Conservation (phyloP, 192 early-diverging fungal genomes). For the Podila horticola region DNA sequence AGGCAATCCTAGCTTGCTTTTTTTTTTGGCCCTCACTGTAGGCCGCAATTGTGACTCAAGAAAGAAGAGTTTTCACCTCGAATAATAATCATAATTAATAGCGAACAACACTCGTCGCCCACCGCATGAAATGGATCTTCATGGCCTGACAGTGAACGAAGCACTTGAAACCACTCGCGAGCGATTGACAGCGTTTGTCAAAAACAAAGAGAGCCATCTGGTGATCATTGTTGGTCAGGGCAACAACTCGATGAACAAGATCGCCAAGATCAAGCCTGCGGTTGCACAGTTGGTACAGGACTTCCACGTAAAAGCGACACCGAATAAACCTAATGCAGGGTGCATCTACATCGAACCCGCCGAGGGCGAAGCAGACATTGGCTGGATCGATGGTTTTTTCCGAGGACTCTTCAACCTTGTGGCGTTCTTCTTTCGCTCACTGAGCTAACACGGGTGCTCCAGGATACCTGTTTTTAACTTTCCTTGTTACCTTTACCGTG, state of each 20-base stretch:
- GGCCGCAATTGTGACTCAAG: too few species aligned
- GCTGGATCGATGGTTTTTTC: constrained; percentile 57
- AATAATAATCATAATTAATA: constrained; percentile 2
- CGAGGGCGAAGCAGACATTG: constrained; percentile 53
- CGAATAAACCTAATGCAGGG: constrained; percentile 67
- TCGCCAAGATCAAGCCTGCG: constrained; percentile 77
- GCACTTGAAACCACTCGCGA: constrained; percentile 60
- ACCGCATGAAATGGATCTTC: constrained; percentile 70
- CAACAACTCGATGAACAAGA: constrained; percentile 58
- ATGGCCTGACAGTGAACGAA: constrained; percentile 75
- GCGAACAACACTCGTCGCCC: constrained; percentile 57
- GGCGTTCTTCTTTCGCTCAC: background rate
- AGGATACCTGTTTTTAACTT: too few species aligned
- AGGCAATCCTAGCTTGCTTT: constrained; percentile 7
- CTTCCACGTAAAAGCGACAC: constrained; percentile 59
- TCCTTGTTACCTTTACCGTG: background rate
- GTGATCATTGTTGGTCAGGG: constrained; percentile 76
- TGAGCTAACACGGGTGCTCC: background rate
- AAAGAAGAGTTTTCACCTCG: too few species aligned
- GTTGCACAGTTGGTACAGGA: constrained; percentile 64
- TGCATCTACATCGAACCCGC: constrained; percentile 65
- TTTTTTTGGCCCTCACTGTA: background rate
- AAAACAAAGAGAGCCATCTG: constrained; percentile 52
- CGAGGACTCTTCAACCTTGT: background rate
- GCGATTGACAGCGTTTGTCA: constrained; percentile 61